phyloP scores from a whole-genome alignment of 169 alveolate species.

The Prorocentrum cordatum region DNA sequence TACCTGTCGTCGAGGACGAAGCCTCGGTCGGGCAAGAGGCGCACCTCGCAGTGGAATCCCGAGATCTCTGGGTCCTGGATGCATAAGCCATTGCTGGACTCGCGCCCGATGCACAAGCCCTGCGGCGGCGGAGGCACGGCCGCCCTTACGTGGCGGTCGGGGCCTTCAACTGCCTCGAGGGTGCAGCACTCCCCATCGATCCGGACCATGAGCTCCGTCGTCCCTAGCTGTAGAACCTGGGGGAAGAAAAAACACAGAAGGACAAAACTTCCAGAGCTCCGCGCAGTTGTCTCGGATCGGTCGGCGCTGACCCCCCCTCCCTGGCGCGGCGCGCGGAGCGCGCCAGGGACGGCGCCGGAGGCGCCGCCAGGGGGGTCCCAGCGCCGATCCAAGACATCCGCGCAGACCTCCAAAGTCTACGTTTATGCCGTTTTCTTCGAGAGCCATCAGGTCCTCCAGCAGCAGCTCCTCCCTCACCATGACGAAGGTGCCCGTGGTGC shows the following conservation, averaged over 20 bases:
- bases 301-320: too few relatives aligned
- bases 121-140: constrained; percentile 55
- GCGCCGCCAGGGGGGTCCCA: too few relatives aligned
- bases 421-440: background rate
- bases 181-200: constrained; percentile 32
- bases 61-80: constrained; percentile 58
- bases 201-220: constrained; percentile 41
- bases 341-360: too few relatives aligned
- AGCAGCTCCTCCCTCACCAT: constrained; percentile 47
- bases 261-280: too few relatives aligned
- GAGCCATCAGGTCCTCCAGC: constrained; percentile 38
- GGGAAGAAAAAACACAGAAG: too few relatives aligned
- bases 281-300: too few relatives aligned
- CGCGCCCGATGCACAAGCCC: constrained; percentile 22
- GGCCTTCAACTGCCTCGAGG: constrained; percentile 37
- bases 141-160: constrained; percentile 32
- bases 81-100: constrained; percentile 59
- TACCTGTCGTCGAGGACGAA: constrained; percentile 44
- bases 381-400: too few relatives aligned
- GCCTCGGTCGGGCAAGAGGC: constrained; percentile 25
- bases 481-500: constrained; percentile 55
- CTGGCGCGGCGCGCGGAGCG: too few relatives aligned
- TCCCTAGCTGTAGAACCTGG: constrained; percentile 20
- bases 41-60: constrained; percentile 55
- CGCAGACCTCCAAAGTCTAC: too few relatives aligned